A percentile compares a stretch with the other conserved stretches of the same genome.
phyloP scores from a whole-genome alignment of 2,329 filamentous ascomycete species.

The Aspergillus phoenicis region DNA sequence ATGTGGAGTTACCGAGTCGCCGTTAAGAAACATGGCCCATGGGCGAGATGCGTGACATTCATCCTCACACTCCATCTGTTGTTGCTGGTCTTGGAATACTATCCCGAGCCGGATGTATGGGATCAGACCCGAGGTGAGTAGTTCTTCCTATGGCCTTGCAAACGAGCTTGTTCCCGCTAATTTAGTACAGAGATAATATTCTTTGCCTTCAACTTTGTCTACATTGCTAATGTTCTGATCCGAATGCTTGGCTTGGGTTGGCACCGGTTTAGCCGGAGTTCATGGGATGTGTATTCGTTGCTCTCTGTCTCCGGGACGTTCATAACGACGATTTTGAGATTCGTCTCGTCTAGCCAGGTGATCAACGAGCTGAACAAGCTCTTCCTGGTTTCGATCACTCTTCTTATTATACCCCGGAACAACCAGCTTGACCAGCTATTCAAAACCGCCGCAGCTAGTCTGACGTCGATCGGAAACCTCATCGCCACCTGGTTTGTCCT shows the following conservation, averaged over 20 bases:
- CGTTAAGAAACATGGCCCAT: conserved; percentile 88
- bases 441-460: conserved; percentile 94
- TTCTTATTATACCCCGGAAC: conserved; percentile 91
- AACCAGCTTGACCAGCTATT: conserved; percentile 97
- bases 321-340: conserved; percentile 74
- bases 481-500: conserved; percentile 96
- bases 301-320: conserved; percentile 79
- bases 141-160: not conserved
- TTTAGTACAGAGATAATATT: conserved; percentile 67
- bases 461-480: conserved; percentile 86
- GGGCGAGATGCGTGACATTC: conserved; percentile 80
- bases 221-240: conserved; percentile 78
- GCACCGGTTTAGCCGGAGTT: conserved; percentile 86
- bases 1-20: conserved; percentile 94
- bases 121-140: conserved; percentile 61
- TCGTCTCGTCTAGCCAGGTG: conserved; percentile 59
- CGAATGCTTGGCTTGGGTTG: conserved; percentile 87
- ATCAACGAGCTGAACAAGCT: conserved; percentile 88
- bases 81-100: conserved; percentile 82
- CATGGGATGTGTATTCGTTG: conserved; percentile 92
- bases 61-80: conserved; percentile 81
- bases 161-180: conserved; percentile 24
- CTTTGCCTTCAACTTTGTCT: conserved; percentile 77
- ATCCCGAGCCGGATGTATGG: conserved; percentile 73
- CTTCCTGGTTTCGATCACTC: conserved; percentile 84